Percentiles rank a stretch among this genome's conserved stretches.
Conservation (phyloP, 2,329 filamentous ascomycete genomes). For the Botrytis hyacinthi region DNA sequence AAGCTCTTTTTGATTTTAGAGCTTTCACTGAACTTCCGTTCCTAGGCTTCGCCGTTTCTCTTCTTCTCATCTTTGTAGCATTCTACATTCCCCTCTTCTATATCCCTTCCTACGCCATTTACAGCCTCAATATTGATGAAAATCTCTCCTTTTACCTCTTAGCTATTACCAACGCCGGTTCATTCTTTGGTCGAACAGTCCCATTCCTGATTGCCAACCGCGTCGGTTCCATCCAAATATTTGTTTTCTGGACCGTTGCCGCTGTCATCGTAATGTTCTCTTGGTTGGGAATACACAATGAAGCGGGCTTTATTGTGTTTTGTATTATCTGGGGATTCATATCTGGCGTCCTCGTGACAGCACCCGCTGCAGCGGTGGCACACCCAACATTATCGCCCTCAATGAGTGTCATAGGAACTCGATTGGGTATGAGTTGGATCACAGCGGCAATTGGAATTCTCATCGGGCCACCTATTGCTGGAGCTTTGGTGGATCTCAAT, state of each 20-base stretch:
- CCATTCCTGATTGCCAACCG: constrained; percentile 48
- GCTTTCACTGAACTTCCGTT: constrained; percentile 41
- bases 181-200: constrained; percentile 52
- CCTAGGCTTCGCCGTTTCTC: constrained; percentile 38
- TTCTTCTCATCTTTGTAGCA: constrained; percentile 46
- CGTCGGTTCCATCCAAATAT: constrained; percentile 49
- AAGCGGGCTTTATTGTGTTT: constrained; percentile 67
- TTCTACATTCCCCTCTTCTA: constrained; percentile 52
- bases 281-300: constrained; percentile 50
- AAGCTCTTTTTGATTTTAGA: constrained; percentile 20
- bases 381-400: constrained; percentile 9
- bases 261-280: constrained; percentile 28
- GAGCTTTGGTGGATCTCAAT: constrained; percentile 9
- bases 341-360: constrained; percentile 50
- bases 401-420: constrained; percentile 21
- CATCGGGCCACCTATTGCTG: constrained; percentile 24
- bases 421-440: constrained; percentile 21
- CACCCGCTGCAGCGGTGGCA: constrained; percentile 8
- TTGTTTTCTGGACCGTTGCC: not conserved
- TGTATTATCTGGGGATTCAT: constrained; percentile 75
- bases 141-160: constrained; percentile 51
- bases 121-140: constrained; percentile 45
- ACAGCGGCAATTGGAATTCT: constrained; percentile 19
- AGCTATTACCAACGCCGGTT: constrained; percentile 49
- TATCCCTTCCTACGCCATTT: constrained; percentile 42